Evolutionary conservation across 129 eudicot species (phyloP).

Genomic region (Chrysanthemum lavandulifolium): DNA sequence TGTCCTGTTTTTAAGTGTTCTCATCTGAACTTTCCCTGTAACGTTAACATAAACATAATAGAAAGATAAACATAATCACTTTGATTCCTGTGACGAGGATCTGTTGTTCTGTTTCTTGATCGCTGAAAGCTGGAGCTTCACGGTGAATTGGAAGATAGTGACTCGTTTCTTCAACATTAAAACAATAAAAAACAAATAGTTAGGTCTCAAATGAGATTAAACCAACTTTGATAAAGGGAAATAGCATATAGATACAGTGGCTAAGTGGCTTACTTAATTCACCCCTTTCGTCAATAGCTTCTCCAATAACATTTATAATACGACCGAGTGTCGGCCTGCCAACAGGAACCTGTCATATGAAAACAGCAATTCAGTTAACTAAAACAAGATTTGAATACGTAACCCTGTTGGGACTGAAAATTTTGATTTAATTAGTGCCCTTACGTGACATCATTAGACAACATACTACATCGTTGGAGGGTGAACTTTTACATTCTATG

Average conservation of each 20-base stretch:
- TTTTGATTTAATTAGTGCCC: too few species aligned
- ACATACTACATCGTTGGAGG: background rate
- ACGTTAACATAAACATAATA: background rate
- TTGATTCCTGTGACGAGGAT: slow-evolving; percentile 94
- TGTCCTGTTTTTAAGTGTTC: too few species aligned
- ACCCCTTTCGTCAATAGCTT: slow-evolving; percentile 84
- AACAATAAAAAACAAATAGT: slow-evolving; percentile 15
- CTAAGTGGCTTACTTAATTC: slow-evolving; percentile 54
- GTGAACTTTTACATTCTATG: too few species aligned
- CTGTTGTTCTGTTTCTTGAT: slow-evolving; percentile 93
- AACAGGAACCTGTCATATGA: slow-evolving; percentile 66
- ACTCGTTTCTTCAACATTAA: slow-evolving; percentile 62
- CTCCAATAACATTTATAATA: slow-evolving; percentile 92
- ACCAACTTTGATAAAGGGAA: background rate
- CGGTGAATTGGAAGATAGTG: slow-evolving; percentile 94
- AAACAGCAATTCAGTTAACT: background rate
- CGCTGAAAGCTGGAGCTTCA: slow-evolving; percentile 91
- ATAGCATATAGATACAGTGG: background rate
- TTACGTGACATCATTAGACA: background rate
- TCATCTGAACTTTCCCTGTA: too few species aligned
- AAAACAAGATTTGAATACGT: background rate
- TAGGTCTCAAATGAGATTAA: background rate
- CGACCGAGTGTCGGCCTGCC: slow-evolving; percentile 98
- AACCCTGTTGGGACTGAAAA: too few species aligned
- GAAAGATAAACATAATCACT: slow-evolving; percentile 35